Percentiles rank a stretch among this genome's conserved stretches.
Evolutionary conservation across 202 grass and related monocot species (phyloP).

Genomic region (Musa balbisiana): DNA sequence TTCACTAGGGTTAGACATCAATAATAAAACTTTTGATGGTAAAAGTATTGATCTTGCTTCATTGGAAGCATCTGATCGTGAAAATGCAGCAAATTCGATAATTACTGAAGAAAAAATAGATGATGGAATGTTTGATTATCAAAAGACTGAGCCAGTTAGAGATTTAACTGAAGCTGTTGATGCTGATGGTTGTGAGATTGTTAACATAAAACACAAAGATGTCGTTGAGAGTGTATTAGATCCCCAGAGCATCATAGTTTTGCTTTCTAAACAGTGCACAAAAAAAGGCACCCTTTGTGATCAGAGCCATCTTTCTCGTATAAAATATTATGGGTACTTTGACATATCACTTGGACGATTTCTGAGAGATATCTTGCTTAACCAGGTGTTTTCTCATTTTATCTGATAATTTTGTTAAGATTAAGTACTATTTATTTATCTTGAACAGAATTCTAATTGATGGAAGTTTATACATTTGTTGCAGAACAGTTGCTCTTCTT

Average conservation of each 20-base stretch:
- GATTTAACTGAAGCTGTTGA: slow-evolving; percentile 24
- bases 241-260: slow-evolving; percentile 77
- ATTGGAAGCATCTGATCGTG: slow-evolving; percentile 28
- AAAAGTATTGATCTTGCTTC: slow-evolving; percentile 5
- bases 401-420: background rate
- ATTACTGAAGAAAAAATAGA: slow-evolving; percentile 25
- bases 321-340: slow-evolving; percentile 94
- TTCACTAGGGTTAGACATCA: background rate
- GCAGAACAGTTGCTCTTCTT: slow-evolving; percentile 62
- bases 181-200: slow-evolving; percentile 24
- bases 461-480: slow-evolving; percentile 21
- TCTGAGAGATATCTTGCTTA: slow-evolving; percentile 75
- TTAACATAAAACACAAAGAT: slow-evolving; percentile 48
- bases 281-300: slow-evolving; percentile 64
- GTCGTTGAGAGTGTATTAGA: slow-evolving; percentile 49
- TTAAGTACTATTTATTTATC: background rate
- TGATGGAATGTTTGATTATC: slow-evolving; percentile 10
- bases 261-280: slow-evolving; percentile 73
- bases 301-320: slow-evolving; percentile 65
- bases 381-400: slow-evolving; percentile 51
- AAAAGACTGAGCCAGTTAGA: slow-evolving; percentile 20
- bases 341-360: slow-evolving; percentile 84
- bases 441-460: slow-evolving; percentile 15
- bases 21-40: background rate
- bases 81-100: slow-evolving; percentile 29